phyloP scores from a whole-genome alignment of 257 asterid species.

The Petunia axillaris region DNA sequence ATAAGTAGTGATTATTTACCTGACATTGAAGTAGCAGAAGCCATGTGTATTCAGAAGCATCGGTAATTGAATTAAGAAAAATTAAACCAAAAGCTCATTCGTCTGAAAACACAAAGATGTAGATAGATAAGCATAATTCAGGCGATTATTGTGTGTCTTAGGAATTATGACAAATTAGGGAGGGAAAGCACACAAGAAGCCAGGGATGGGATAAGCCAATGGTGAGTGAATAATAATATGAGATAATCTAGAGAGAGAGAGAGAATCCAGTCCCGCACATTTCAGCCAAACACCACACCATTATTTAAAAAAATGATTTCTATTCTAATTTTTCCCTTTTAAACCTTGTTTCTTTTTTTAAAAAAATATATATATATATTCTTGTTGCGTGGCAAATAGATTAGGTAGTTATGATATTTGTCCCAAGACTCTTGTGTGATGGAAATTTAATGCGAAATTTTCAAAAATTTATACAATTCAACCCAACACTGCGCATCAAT shows the following conservation, averaged over 20 bases:
- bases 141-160: neutral
- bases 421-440: too few species aligned
- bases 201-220: constrained; percentile 17
- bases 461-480: too few species aligned
- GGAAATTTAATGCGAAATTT: too few species aligned
- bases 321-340: neutral
- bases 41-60: constrained; percentile 75
- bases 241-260: constrained; percentile 35
- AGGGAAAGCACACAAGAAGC: constrained; percentile 9
- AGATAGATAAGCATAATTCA: neutral
- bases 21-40: constrained; percentile 74
- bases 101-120: too few species aligned
- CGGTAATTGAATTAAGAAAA: constrained; percentile 43
- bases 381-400: too few species aligned
- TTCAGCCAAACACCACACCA: constrained; percentile 24
- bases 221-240: neutral
- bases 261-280: constrained; percentile 8
- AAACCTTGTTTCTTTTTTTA: neutral
- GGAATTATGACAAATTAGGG: constrained; percentile 21
- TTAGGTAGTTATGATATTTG: too few species aligned
- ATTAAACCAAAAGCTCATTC: constrained; percentile 23
- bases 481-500: too few species aligned
- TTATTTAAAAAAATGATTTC: neutral
- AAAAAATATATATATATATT: too few species aligned
- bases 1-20: constrained; percentile 40